Evolutionary conservation across 495 filamentous ascomycete genomes (phyloP), one percentile per base, ranked within the genome.

Genomic region (Aspergillus funiculosus): DNA sequence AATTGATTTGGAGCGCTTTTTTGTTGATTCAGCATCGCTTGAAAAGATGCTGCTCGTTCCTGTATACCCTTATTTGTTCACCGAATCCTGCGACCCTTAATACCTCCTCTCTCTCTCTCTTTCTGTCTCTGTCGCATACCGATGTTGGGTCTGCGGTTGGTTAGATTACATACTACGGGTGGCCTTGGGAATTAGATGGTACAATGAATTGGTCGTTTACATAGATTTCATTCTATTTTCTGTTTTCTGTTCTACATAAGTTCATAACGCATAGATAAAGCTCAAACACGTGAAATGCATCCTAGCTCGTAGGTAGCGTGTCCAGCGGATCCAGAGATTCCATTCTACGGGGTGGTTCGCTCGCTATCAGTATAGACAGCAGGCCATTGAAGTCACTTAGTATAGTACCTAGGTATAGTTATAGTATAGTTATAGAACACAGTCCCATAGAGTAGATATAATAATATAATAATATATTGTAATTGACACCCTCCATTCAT

Each of bases 1-100:
- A 47, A 41, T 47, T 58, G 54, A 48, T 63, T 65, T 62, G 32
- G 50, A 67, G 64, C 62, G 61, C 53, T 38, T 53, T 59, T 60
- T 45, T 39, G 31, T 28, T 44, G 46, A 36, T 41, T 34, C 37
- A 29, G 25, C 46, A 41, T 47, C 29, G 38, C 52, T 49, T 59
- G 52, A 49, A 52, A 59, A 50, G 52, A 52, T 51, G 51, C 45
- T 42, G 40, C 28, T 34, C 49, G 1, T 51, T 58, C 48, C 28
- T 54, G 48, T 54, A 58, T 54, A 54, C 56, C 52, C 51, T 43
- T n/a, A 40, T 55, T 40, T 17, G 29, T 50, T 32, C 36, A 28
- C 31, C 21, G 46, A 32, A 45, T 43, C 32, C 37, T 34, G 34
- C 38, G 44, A 41, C 43, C 39, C 29, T 46, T 49, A 44, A 51